Evolutionary conservation across 805 yeast species (phyloP).

Genomic region (Schwanniomyces yamadae): DNA sequence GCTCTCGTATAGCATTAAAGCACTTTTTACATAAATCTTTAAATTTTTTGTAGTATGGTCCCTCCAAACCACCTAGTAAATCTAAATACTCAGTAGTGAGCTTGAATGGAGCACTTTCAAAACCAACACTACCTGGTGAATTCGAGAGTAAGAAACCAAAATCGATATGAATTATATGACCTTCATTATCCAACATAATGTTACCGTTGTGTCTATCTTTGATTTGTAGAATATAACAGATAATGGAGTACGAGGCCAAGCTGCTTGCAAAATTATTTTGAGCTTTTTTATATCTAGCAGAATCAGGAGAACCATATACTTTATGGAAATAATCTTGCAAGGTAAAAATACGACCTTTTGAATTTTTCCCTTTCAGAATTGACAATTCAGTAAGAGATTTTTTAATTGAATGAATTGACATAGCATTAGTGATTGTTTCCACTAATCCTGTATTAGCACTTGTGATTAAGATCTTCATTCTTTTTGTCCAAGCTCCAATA

Average conservation of each 20-base stretch:
- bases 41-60: slow-evolving; percentile 60
- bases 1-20: slow-evolving; percentile 68
- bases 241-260: slow-evolving; percentile 87
- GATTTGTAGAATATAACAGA: slow-evolving; percentile 86
- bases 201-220: slow-evolving; percentile 98
- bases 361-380: slow-evolving; percentile 62
- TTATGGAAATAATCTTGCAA: slow-evolving; percentile 75
- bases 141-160: slow-evolving; percentile 91
- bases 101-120: slow-evolving; percentile 97
- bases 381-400: slow-evolving; percentile 83
- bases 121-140: slow-evolving; percentile 95
- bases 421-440: slow-evolving; percentile 93
- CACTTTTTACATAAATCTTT: slow-evolving; percentile 64
- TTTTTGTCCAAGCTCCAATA: slow-evolving; percentile 85
- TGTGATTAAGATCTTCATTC: slow-evolving; percentile 89
- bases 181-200: slow-evolving; percentile 93
- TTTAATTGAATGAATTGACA: slow-evolving; percentile 91
- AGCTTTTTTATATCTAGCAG: slow-evolving; percentile 63
- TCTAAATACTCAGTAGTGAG: slow-evolving; percentile 88
- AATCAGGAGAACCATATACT: slow-evolving; percentile 65
- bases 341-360: slow-evolving; percentile 68
- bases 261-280: slow-evolving; percentile 84
- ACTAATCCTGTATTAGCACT: slow-evolving; percentile 89
- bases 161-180: slow-evolving; percentile 93
- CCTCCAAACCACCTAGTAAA: slow-evolving; percentile 74